These are phyloP conservation scores for Xylariomycetidae sp. DNA, from an alignment of 2,329 filamentous ascomycete species.

Conservation along the genomic window DNA sequence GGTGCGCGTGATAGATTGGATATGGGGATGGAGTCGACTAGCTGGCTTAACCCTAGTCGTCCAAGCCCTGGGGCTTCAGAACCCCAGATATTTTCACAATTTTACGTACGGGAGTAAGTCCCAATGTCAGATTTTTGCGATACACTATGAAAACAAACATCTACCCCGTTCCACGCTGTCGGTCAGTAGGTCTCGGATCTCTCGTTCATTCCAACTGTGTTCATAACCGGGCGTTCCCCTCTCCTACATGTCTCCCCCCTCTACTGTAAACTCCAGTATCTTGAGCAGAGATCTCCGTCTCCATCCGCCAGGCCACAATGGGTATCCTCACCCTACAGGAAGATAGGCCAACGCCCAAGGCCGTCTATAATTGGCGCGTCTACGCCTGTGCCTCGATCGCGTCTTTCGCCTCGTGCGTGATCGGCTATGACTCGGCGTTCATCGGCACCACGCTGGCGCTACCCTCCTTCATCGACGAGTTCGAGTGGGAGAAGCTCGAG, in stretches of 20 bases:
- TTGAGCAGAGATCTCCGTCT: neutral
- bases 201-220: too few species aligned
- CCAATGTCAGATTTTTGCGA: too few species aligned
- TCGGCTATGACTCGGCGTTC: constrained; percentile 67
- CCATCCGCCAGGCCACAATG: constrained; percentile 25
- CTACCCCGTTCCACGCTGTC: too few species aligned
- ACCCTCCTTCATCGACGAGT: constrained; percentile 64
- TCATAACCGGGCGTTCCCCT: too few species aligned
- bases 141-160: too few species aligned
- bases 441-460: constrained; percentile 73
- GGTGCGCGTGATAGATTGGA: too few species aligned
- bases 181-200: too few species aligned
- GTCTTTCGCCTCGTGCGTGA: constrained; percentile 53
- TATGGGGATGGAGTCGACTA: too few species aligned
- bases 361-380: constrained; percentile 58
- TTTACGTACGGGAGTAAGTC: too few species aligned
- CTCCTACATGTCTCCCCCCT: neutral
- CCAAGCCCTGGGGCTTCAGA: too few species aligned
- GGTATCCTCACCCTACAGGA: constrained; percentile 47
- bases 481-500: constrained; percentile 52
- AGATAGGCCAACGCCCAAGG: constrained; percentile 52
- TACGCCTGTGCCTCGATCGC: constrained; percentile 50
- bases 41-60: too few species aligned
- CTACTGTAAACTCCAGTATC: neutral
- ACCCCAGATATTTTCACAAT: too few species aligned